Evolutionary conservation across 1,139 yeast species (phyloP).

Genomic region (Kurtzmaniella natalensis): DNA sequence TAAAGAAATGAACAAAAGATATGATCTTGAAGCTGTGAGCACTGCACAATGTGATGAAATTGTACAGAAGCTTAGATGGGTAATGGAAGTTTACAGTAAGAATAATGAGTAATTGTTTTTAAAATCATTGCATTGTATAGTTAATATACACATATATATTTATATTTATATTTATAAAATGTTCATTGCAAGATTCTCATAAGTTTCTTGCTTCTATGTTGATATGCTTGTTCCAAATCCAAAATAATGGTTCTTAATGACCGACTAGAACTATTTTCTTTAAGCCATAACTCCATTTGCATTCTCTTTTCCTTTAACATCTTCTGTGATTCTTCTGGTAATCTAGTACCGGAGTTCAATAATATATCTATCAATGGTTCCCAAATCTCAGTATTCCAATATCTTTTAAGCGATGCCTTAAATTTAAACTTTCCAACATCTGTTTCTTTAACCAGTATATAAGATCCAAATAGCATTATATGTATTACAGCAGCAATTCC

Average conservation of each 20-base stretch:
- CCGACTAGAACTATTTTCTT: slow-evolving; percentile 15
- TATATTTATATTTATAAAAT: no score
- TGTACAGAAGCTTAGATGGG: slow-evolving; percentile 58
- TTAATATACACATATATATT: background rate
- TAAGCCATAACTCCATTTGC: slow-evolving; percentile 44
- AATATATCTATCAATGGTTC: slow-evolving; percentile 56
- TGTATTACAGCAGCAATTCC: slow-evolving; percentile 80
- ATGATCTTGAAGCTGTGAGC: slow-evolving; percentile 76
- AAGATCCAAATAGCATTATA: slow-evolving; percentile 63
- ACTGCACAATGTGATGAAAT: slow-evolving; percentile 68
- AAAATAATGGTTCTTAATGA: slow-evolving; percentile 5
- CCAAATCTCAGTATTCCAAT: slow-evolving; percentile 80
- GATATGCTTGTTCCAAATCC: slow-evolving; percentile 4
- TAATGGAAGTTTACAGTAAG: slow-evolving; percentile 45
- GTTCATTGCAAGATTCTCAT: slow-evolving; percentile 4
- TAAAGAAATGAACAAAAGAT: slow-evolving; percentile 51
- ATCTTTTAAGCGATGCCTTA: slow-evolving; percentile 53
- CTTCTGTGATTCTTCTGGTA: slow-evolving; percentile 11
- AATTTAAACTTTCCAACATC: slow-evolving; percentile 30
- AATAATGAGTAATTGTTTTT: no score
- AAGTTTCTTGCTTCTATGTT: slow-evolving; percentile 1
- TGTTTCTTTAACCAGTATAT: slow-evolving; percentile 42
- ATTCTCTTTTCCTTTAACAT: slow-evolving; percentile 32
- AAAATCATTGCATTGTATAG: no score
- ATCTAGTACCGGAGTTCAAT: slow-evolving; percentile 49